Conservation (phyloP, 1,139 yeast species). For the Petasospora rhodanensis region DNA sequence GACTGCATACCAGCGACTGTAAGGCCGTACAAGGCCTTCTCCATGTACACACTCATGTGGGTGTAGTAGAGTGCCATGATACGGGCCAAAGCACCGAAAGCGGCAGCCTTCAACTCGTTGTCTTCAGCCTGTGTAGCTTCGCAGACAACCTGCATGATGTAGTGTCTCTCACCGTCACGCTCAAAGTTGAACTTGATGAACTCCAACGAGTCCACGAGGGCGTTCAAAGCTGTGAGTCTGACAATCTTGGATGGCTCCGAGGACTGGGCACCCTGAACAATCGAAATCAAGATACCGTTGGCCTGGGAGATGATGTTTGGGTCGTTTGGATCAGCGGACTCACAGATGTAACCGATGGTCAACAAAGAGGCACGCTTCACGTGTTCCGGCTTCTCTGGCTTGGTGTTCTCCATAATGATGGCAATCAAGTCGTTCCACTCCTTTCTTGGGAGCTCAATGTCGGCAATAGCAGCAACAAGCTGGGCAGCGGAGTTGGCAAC, state of each 20-base stretch:
- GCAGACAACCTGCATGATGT: conserved; percentile 97
- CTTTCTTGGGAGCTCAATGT: conserved; percentile 80
- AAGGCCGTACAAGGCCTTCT: conserved; percentile 86
- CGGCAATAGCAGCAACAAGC: conserved; percentile 93
- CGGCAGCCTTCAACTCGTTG: conserved; percentile 82
- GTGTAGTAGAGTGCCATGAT: conserved; percentile 87
- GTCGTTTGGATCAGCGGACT: conserved; percentile 83
- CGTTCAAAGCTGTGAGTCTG: conserved; percentile 85
- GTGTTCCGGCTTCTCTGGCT: conserved; percentile 67
- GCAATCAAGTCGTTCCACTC: conserved; percentile 89
- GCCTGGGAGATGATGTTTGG: conserved; percentile 79
- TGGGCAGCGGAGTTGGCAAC: conserved; percentile 92
- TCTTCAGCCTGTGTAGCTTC: conserved; percentile 93
- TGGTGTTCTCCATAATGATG: conserved; percentile 79
- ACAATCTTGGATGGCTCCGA: conserved; percentile 72
- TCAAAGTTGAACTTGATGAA: conserved; percentile 86
- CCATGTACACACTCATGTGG: conserved; percentile 94
- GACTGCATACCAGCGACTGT: conserved; percentile 93
- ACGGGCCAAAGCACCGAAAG: conserved; percentile 91
- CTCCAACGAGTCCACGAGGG: conserved; percentile 85
- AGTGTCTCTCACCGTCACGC: conserved; percentile 91
- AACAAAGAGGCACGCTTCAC: conserved; percentile 83
- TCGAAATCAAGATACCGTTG: conserved; percentile 89
- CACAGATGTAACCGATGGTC: conserved; percentile 94
- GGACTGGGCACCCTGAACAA: conserved; percentile 92